These are phyloP conservation scores for Pichia cephalocereana DNA, from an alignment of 805 yeast species.

Conservation along the genomic window DNA sequence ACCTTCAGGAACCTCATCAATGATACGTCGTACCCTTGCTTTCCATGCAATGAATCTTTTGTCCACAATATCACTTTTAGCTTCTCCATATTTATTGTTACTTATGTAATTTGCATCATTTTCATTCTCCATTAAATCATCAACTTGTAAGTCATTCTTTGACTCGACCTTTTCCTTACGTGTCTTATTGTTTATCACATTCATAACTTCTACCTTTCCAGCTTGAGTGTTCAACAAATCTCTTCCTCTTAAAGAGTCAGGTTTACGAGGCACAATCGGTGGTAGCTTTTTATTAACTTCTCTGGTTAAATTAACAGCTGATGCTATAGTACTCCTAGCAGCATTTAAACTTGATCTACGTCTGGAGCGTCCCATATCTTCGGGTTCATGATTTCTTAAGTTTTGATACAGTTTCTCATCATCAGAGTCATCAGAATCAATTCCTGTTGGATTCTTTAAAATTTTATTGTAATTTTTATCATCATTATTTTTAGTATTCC, in stretches of 20 bases:
- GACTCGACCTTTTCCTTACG: background rate
- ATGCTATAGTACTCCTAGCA: background rate
- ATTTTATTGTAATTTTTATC: background rate
- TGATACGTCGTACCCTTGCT: conserved; percentile 36
- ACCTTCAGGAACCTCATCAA: conserved; percentile 30
- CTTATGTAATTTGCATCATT: background rate
- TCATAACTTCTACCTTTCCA: too few species aligned
- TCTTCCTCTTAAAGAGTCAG: conserved; percentile 22
- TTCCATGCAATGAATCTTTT: conserved; percentile 50
- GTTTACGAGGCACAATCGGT: conserved; percentile 43
- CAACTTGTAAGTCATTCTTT: background rate
- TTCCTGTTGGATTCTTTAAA: conserved; percentile 8
- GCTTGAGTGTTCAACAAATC: background rate
- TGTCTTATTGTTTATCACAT: background rate
- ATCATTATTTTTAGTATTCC: conserved; percentile 3
- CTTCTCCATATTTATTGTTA: background rate
- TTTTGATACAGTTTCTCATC: background rate
- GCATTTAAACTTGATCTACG: conserved; percentile 2
- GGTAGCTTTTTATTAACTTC: conserved; percentile 9
- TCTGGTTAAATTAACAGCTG: background rate
- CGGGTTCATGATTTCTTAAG: background rate
- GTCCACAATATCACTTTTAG: conserved; percentile 22
- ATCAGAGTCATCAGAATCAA: conserved; percentile 9
- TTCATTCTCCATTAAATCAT: background rate
- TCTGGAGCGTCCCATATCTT: background rate